These are phyloP conservation scores for Malus hybrid DNA, from an alignment of 331 rosid genomes.

Conservation along the genomic window DNA sequence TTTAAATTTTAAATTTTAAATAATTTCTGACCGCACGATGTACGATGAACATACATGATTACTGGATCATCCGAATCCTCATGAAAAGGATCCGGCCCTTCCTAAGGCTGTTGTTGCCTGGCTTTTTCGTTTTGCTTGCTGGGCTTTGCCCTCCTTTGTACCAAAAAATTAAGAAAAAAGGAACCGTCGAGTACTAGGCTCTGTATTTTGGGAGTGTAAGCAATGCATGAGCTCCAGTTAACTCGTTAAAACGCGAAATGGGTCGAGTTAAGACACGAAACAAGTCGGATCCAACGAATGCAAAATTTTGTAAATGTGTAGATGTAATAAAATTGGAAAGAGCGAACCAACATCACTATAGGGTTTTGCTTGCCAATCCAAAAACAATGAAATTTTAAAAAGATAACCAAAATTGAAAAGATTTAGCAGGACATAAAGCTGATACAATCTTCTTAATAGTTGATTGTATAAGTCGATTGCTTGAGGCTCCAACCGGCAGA, in stretches of 20 bases:
- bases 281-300: background rate
- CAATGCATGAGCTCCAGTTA: background rate
- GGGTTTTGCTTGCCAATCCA: conserved; percentile 4
- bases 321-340: background rate
- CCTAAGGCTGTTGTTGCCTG: too few species aligned
- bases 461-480: too few species aligned
- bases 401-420: conserved; percentile 17
- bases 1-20: too few species aligned
- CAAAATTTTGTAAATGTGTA: background rate
- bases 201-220: background rate
- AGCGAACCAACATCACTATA: background rate
- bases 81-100: too few species aligned
- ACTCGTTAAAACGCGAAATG: background rate
- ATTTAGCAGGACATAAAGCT: conserved; percentile 16
- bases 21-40: too few species aligned
- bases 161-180: too few species aligned
- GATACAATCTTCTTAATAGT: conserved; percentile 4
- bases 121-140: too few species aligned
- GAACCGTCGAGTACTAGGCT: background rate
- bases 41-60: rapidly evolving
- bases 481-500: background rate
- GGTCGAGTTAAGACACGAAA: background rate
- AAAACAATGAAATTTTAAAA: conserved; percentile 12
- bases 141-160: too few species aligned
- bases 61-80: too few species aligned